phyloP scores from a whole-genome alignment of 176 grass and related monocot genomes.

The Oryza rufipogon region DNA sequence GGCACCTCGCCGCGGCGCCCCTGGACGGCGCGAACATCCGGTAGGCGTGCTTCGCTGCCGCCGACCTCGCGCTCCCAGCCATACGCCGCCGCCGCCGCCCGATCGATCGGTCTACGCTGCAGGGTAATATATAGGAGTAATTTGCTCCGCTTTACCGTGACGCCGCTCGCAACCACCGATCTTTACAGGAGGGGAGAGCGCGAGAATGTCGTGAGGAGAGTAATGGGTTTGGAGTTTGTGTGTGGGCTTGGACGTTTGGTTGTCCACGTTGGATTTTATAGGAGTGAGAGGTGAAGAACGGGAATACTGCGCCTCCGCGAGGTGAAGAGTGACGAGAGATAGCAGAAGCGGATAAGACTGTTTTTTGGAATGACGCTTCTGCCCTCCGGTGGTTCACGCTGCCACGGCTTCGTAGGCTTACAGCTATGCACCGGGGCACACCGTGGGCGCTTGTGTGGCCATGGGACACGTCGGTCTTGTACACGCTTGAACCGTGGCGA shows the following conservation, averaged over 20 bases:
- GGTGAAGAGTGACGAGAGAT: neutral
- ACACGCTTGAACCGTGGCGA: neutral
- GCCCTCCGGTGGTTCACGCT: slow-evolving; percentile 14
- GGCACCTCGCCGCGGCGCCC: slow-evolving; percentile 32
- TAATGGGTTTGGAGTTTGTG: slow-evolving; percentile 43
- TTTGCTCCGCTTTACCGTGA: neutral
- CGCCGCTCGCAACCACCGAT: slow-evolving; percentile 24
- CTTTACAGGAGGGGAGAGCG: neutral
- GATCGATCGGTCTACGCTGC: neutral
- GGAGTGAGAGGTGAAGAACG: neutral
- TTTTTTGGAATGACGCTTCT: slow-evolving; percentile 27
- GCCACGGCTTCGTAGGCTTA: neutral
- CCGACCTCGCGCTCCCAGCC: slow-evolving; percentile 59
- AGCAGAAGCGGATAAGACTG: slow-evolving; percentile 53
- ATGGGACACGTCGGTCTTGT: neutral
- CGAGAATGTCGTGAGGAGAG: slow-evolving; percentile 21
- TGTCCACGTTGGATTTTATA: slow-evolving; percentile 52
- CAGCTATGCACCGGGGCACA: neutral
- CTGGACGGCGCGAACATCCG: slow-evolving; percentile 62
- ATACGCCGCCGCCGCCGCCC: slow-evolving; percentile 28
- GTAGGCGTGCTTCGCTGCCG: slow-evolving; percentile 63
- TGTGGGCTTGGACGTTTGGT: neutral
- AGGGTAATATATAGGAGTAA: neutral
- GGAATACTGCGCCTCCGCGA: neutral
- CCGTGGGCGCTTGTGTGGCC: neutral